Base-by-base conservation (phyloP, 169 alveolate species). In the Cryptosporidium andersoni region DNA sequence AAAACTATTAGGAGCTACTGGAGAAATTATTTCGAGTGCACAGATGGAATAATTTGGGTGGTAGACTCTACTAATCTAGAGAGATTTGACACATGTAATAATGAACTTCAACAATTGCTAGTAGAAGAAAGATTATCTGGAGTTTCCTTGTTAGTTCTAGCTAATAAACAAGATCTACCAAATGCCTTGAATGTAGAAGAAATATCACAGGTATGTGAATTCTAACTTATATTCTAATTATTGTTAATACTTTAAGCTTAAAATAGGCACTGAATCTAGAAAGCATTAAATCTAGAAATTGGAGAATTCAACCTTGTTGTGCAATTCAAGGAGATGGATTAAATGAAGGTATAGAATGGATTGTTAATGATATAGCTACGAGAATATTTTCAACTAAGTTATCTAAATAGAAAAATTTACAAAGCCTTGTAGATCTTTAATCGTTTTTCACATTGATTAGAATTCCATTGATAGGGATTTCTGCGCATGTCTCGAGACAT, bases 41-140 rank as follows among this genome's bases (percentile, higher is more conserved):
- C 99, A 16, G 99, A 98, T 91, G 99, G 99, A 36, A 92, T 98
- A 39, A 95, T 98, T 47, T 97, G 97, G 97, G 99, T 96, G 12
- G 97, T 97, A 40, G 99, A 97, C 82, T 94, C 99, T 25, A 96
- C 98, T n/a, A 99, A 98, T 92, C 88, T 94, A 52, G 92, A 95
- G 63, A 92, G 99, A 81, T 88, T 97, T 48, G 96, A 96, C 66
- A 96, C 94, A 81, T 97, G 99, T 82, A 95, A 93, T 81, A 93
- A 94, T 65, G 99, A 98, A 91, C 92, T 98, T 37, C 93, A 94
- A 81, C 82, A 89, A 64, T 92, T 98, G 45, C 93, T 98, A 64
- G 91, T 93, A 81, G 99, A 98, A 64, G 96, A 92, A 85, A 89
- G 97, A 82, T 88, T 95, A 39, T 90, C 93, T 39, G 95, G 97